phyloP scores from a whole-genome alignment of 2,329 filamentous ascomycete genomes.

The Epichloe amarillans region DNA sequence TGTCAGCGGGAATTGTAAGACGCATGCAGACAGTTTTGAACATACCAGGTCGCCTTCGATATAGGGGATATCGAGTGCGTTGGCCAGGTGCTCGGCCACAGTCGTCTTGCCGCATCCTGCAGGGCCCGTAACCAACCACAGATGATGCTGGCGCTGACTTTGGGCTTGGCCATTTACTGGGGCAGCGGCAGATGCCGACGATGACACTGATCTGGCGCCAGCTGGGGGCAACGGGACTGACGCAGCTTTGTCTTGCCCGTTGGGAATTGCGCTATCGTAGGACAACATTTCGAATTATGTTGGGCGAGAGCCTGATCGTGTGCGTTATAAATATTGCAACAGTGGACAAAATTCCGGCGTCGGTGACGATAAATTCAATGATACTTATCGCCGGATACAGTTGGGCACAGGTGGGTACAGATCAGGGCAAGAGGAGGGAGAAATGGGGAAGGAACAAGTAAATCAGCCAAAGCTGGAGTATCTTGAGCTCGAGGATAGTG shows the following conservation, averaged over 20 bases:
- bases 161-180: slow-evolving; percentile 11
- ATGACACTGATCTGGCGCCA: slow-evolving; percentile 4
- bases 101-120: slow-evolving; percentile 72
- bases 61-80: slow-evolving; percentile 52
- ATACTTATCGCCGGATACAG: no score
- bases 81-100: slow-evolving; percentile 52
- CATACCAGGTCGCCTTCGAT: slow-evolving; percentile 66
- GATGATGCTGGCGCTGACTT: slow-evolving; percentile 44
- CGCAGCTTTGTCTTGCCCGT: slow-evolving; percentile 2
- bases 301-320: no score
- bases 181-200: slow-evolving; percentile 17
- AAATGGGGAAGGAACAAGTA: no score
- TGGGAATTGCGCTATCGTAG: slow-evolving; percentile 1
- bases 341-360: no score
- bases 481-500: no score
- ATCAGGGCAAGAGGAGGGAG: no score
- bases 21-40: background rate
- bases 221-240: background rate
- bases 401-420: no score
- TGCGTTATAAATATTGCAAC: no score
- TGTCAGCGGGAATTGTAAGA: background rate
- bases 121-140: slow-evolving; percentile 70
- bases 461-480: no score
- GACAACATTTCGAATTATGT: slow-evolving; percentile 1
- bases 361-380: no score